Evolutionary conservation across 768 basidiomycete genomes (phyloP).

Genomic region (Sistotremastrum niveocremeum): DNA sequence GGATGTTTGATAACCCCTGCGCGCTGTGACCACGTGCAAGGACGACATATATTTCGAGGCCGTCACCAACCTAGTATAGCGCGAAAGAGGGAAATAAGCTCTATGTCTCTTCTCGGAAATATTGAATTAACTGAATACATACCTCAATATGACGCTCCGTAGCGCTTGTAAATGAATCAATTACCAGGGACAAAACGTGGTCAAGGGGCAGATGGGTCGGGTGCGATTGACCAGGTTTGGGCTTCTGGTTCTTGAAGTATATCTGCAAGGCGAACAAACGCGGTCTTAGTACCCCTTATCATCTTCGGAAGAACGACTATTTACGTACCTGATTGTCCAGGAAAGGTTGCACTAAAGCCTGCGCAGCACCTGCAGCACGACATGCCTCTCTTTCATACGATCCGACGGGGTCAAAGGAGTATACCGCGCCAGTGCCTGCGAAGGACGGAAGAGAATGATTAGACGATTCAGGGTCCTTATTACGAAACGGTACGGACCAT

Average conservation of each 20-base stretch:
- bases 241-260: conserved; percentile 91
- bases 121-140: conserved; percentile 8
- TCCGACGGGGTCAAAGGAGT: conserved; percentile 99
- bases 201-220: conserved; percentile 72
- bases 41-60: conserved; percentile 83
- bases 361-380: conserved; percentile 93
- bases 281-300: background rate
- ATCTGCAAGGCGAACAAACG: conserved; percentile 38
- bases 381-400: conserved; percentile 96
- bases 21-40: conserved; percentile 53
- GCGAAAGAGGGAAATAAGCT: background rate
- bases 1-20: conserved; percentile 41
- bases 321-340: conserved; percentile 87
- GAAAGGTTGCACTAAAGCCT: conserved; percentile 90
- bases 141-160: conserved; percentile 99
- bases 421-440: conserved; percentile 86
- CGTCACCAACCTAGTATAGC: conserved; percentile 71
- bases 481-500: conserved; percentile 44
- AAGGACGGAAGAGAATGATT: conserved; percentile 4
- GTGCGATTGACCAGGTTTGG: conserved; percentile 57
- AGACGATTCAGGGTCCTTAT: background rate
- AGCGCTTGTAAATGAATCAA: conserved; percentile 93
- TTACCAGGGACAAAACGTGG: conserved; percentile 74
- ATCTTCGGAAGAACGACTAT: background rate
- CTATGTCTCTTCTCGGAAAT: background rate